Evolutionary conservation across 805 yeast genomes (phyloP).

Genomic region (Nakazawaea ishiwadae): DNA sequence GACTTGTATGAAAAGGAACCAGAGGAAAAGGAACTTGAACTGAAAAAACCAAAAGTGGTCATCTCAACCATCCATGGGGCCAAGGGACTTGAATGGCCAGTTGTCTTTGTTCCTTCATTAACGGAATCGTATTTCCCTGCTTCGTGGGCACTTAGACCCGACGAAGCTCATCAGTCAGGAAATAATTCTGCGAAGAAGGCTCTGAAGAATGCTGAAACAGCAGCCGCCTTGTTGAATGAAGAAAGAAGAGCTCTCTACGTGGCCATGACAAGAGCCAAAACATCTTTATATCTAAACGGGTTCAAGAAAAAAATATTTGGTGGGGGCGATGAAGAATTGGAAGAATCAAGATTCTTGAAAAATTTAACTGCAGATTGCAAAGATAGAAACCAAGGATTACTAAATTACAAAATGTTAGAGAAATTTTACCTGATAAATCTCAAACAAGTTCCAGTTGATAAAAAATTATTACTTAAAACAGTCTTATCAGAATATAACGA

Average conservation of each 20-base stretch:
- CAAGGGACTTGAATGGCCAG: conserved; percentile 94
- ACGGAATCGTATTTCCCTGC: conserved; percentile 67
- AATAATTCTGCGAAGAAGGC: conserved; percentile 24
- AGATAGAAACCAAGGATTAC: conserved; percentile 4
- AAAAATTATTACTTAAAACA: background rate
- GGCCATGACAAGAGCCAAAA: conserved; percentile 80
- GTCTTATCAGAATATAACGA: background rate
- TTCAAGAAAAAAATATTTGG: conserved; percentile 1
- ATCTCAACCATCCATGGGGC: conserved; percentile 88
- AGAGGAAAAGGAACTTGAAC: conserved; percentile 14
- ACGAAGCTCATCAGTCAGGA: too few species aligned
- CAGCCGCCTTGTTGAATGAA: conserved; percentile 44
- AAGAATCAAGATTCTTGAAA: conserved; percentile 10
- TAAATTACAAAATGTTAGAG: background rate
- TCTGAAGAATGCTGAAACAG: conserved; percentile 14
- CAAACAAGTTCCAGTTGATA: background rate
- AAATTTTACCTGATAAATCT: conserved; percentile 1
- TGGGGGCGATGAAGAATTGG: conserved; percentile 1
- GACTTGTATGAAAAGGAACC: conserved; percentile 28
- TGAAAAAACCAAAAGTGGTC: conserved; percentile 19
- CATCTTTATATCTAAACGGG: conserved; percentile 10
- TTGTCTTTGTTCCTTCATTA: conserved; percentile 76
- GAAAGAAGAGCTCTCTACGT: conserved; percentile 86
- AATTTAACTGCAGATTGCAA: background rate
- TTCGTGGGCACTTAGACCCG: conserved; percentile 33